Base-by-base conservation (phyloP, 192 early-diverging fungal genomes). In the Coemansia umbellata region DNA sequence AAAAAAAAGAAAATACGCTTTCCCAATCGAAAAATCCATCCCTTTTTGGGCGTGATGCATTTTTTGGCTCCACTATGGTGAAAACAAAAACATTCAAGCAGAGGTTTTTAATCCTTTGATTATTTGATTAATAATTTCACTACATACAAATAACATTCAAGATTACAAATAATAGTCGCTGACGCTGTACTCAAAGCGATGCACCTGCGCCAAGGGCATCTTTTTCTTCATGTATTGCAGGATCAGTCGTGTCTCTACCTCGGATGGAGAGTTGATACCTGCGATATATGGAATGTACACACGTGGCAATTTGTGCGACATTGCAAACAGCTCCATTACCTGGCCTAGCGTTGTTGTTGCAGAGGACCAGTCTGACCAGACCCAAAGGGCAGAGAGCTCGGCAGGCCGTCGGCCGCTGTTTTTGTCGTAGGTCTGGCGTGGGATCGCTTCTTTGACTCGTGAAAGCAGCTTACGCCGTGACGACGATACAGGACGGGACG, bases 361-460 rank as follows among this genome's bases (percentile, higher is more conserved):
- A 3, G 72, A 68, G 19, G 72, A 51, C 72, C 72, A 75, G 41
- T 75, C 72, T 1, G 65, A 68, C 72, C 72, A 75, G 9, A 75
- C 36, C 72, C 72, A 75, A 32, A 75, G 61, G 5, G 65, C 47
- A 28, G 44, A 52, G 42, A 75, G 72, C 56, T 68, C 72, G 4
- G 65, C 65, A 3, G 65, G 61, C 27, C 60, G 56, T 23, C 54
- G 58, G 18, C 37, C 37, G 26, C 42, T 32, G 23, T 35, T 32
- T 32, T 33, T 24, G 19, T 69, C 59, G 37, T 56, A 19, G 15
- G 59, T 7, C 50, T 69, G 66, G 31, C 59, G 59, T 11, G 59
- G 59, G 19, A 61, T 56, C 19, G 37, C 37, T 31, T 62, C 71
- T 36, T 63, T 66, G 40, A 75, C 66, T 8, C 60, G 65, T 40